Conservation (phyloP, 2,329 filamentous ascomycete species). For the Exophiala sp. region DNA sequence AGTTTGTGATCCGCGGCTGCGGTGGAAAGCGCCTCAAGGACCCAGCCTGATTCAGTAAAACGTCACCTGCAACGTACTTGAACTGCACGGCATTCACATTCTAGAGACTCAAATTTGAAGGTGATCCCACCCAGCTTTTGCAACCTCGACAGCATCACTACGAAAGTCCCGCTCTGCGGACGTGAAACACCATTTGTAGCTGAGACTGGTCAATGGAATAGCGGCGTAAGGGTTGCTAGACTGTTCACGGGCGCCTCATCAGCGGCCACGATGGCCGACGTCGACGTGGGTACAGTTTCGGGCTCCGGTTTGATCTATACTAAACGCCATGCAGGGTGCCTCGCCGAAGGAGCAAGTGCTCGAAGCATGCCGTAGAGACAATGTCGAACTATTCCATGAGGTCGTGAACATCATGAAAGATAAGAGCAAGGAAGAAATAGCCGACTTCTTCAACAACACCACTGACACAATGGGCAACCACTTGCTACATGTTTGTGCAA, state of each 20-base stretch:
- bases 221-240: not conserved
- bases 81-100: no score
- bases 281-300: constrained; percentile 36
- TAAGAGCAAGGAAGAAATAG: constrained; percentile 61
- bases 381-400: constrained; percentile 76
- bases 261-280: constrained; percentile 38
- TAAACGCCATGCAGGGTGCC: constrained; percentile 62
- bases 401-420: constrained; percentile 61
- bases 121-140: no score
- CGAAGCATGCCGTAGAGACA: constrained; percentile 91
- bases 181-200: no score
- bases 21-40: no score
- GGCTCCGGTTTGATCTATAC: not conserved
- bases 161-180: no score
- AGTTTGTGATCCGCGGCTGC: not conserved
- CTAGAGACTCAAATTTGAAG: not conserved
- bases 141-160: no score
- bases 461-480: constrained; percentile 83
- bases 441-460: constrained; percentile 78
- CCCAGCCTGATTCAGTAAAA: no score
- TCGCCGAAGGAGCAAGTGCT: constrained; percentile 80
- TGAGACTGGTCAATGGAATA: not conserved
- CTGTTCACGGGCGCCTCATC: not conserved
- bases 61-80: no score
- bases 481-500: constrained; percentile 83